Base-by-base conservation (phyloP, 306 rosid species). In the Calophaca sinica region DNA sequence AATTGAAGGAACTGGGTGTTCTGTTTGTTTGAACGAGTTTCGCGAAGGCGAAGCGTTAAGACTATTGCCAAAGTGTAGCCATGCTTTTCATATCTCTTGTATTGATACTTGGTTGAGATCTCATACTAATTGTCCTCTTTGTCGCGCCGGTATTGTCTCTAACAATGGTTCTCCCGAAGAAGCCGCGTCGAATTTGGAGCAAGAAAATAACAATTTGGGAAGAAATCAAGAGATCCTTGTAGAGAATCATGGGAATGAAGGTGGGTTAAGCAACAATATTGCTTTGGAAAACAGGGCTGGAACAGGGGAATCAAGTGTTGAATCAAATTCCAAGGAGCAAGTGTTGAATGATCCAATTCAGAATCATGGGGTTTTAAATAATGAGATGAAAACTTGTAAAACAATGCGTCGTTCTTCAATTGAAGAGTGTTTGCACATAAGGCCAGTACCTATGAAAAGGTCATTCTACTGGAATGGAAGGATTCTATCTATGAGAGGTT, bases 21-120 rank as follows among this genome's bases (percentile, higher is more conserved):
- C 92, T 0, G 92, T 91, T 53, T 91, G 97, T 72, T 76, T 91
- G 80, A 89, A 70, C 32, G 97, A 86, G 79, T 89, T 89, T 61
- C 84, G 12, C 3, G 92, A 89, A 71, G 85, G 69, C 11, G 91
- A 89, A 70, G 83, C 84, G 1, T 66, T 91, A 5, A 73, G 92
- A 33, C 63, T 91, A 13, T 78, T 91, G 79, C 96, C 96, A 0
- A 91, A 89, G 67, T 91, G 97, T 28, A 91, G 72, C 66, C 97
- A 91, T 44, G 90, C 92, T 0, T 91, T 91, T 61, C 97, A 91
- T 45, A 68, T 86, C 4, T 70, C 81, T 10, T 91, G 92, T 69
- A 86, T 91, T 72, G 94, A 91, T 52, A 83, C 88, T 7, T 91
- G 97, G 97, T 53, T 91, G 50, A 79, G 91, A 53, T 89, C 92